Base-by-base conservation (phyloP, 352 stramenopile genomes). In the Phytophthora citricola region DNA sequence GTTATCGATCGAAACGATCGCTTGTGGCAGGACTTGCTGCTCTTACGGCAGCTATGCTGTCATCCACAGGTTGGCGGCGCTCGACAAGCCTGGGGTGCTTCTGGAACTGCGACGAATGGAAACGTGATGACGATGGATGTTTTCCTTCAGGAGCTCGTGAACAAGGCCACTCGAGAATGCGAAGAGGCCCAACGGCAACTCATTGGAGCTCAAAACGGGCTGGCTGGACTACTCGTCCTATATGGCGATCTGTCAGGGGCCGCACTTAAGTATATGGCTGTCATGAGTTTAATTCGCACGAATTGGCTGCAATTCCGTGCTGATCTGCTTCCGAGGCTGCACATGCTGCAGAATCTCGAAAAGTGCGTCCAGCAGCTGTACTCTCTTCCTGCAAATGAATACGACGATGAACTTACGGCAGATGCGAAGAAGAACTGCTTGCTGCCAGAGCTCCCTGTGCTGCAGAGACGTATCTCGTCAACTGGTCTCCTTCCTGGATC, bases 21-120 rank as follows among this genome's bases (percentile, higher is more conserved):
- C 5, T 60, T 98, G 24, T 85, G 83, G 71, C 66, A 84, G 29
- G 82, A 87, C 15, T 55, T 98, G 8, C 75, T 98, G 17, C 65
- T 85, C 34, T 72, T 98, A 32, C 85, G 93, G 12, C 92, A 97
- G 63, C 84, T 97, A 4, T 98, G 94, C 59, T 98, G 92, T 44
- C 94, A 98, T 72, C 94, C 93, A 6, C 91, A 98, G 68, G 83
- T 98, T 14, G 86, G 87, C 7, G 77, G 76, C 14, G 69, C 71
- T 22, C 63, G 62, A 31, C 66, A 73, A 10, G 44, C 29, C 1
- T 71, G 66, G 66, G 55, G 55, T 0, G 44, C 51, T 20, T 52
- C 45, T 34, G 60, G 60, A 3, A 61, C 49, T 46, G 58, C 47
- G 11, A 58, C 43, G 22, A 38, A 34, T 15, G 63, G 57, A 12